Evolutionary conservation across 768 basidiomycete species (phyloP), one percentile per base, ranked within the genome.

Genomic region (Tricholoma sp.): DNA sequence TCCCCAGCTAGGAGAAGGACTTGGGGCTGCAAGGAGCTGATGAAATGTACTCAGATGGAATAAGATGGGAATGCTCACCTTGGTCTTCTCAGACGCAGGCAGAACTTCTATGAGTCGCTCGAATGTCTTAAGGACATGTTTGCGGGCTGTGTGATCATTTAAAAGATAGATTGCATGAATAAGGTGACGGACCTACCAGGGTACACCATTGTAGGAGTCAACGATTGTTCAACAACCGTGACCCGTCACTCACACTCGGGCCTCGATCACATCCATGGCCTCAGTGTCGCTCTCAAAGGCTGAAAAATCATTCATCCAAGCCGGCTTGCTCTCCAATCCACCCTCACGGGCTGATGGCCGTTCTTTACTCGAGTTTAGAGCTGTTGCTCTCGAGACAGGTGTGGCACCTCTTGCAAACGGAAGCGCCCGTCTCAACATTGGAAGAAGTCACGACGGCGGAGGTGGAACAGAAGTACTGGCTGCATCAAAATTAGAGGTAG

Each of bases 321-420:
- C 83, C 8, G 86, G 89, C 0, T 75, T 92, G 5, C 74, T 81
- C 18, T 76, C 81, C 1, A 67, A 71, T 47, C 77, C 81, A 2
- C 83, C 91, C 1, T 72, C 84, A n/a, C 87, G 93, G 52, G 77
- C 82, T 4, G 93, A 95, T 67, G 91, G 91, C 0, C 86, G 93
- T 18, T 65, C 74, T 5, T 75, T 88, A 0, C 69, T 77, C 34
- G 86, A 89, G 60, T 94, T 81, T 63, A 79, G 93, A 27, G 71
- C 80, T 0, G 78, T 94, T 19, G 74, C 82, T 7, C 81, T 95
- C 27, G 86, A 91, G 71, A 90, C 89, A 0, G 89, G 88, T 19
- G 80, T 89, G 1, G 83, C 85, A 14, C 89, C 91, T 5, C 79
- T 91, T 5, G 88, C 92, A 18, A 93, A 94, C 58, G 93, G 93